phyloP scores from a whole-genome alignment of 2,329 filamentous ascomycete genomes.

The Rhytidhysteron rufulum region DNA sequence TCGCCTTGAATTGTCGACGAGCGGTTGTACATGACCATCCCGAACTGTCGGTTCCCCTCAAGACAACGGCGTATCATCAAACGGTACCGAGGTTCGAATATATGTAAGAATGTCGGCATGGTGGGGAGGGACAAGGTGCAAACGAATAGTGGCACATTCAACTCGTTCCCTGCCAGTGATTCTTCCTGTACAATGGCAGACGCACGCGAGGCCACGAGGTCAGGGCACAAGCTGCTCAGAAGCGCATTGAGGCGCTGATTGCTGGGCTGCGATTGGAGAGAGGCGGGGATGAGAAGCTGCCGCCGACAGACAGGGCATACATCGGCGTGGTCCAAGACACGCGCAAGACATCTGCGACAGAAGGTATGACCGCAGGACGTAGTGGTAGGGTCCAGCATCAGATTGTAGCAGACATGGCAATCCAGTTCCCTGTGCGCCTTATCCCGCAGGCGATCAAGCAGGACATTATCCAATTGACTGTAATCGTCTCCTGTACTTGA shows the following conservation, averaged over 20 bases:
- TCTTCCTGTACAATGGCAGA: conserved; percentile 57
- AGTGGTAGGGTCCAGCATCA: conserved; percentile 78
- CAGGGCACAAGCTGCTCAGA: conserved; percentile 64
- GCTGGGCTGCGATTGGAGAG: conserved; percentile 46
- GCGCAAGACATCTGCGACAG: conserved; percentile 73
- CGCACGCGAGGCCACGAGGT: conserved; percentile 56
- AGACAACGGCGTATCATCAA: conserved; percentile 81
- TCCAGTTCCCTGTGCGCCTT: conserved; percentile 68
- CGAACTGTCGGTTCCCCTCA: conserved; percentile 71
- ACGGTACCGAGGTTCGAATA: conserved; percentile 90
- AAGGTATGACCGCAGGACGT: conserved; percentile 87
- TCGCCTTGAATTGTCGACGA: conserved; percentile 50
- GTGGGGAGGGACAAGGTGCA: conserved; percentile 77
- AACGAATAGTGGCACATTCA: conserved; percentile 67
- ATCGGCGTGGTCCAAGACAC: conserved; percentile 71
- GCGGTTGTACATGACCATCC: conserved; percentile 73
- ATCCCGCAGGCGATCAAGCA: conserved; percentile 59
- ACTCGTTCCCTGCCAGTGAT: conserved; percentile 50
- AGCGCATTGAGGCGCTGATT: conserved; percentile 64
- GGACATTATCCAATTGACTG: conserved; percentile 42
- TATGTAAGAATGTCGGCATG: conserved; percentile 78
- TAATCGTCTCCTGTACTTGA: conserved; percentile 35
- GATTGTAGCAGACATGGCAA: conserved; percentile 81
- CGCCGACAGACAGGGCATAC: conserved; percentile 79
- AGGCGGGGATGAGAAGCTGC: conserved; percentile 52